These are phyloP conservation scores for Coniferiporia weirii DNA, from an alignment of 1,284 basidiomycete species.

Conservation along the genomic window DNA sequence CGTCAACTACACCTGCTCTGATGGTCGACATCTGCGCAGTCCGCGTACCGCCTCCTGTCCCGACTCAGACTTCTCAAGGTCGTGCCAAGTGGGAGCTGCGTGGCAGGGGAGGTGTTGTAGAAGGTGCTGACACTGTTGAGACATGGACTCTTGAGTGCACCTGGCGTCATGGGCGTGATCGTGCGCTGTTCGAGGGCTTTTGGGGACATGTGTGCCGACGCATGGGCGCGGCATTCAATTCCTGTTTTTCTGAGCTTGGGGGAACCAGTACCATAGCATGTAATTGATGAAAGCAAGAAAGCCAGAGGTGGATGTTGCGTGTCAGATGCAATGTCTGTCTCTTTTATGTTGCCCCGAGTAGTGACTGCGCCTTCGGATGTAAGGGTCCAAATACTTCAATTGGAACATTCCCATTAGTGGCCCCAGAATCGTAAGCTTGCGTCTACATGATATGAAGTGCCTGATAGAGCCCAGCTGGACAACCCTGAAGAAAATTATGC, in stretches of 20 bases:
- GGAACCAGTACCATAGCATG: neutral
- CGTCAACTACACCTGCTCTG: conserved; percentile 15
- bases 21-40: conserved; percentile 17
- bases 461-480: too few species aligned
- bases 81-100: too few species aligned
- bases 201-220: conserved; percentile 51
- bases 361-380: too few species aligned
- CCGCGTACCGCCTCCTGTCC: neutral
- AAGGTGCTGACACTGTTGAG: neutral
- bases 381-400: too few species aligned
- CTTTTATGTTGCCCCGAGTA: too few species aligned
- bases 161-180: conserved; percentile 62
- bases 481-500: too few species aligned
- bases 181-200: conserved; percentile 63
- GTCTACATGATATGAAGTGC: too few species aligned
- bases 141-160: conserved; percentile 38
- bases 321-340: too few species aligned
- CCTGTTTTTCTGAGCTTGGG: neutral
- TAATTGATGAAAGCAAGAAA: too few species aligned
- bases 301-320: too few species aligned
- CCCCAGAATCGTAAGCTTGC: too few species aligned
- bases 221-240: conserved; percentile 19
- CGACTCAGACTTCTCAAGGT: neutral
- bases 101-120: neutral
- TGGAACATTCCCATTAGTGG: too few species aligned